A percentile compares a stretch with the other conserved stretches of the same genome.
phyloP scores from a whole-genome alignment of 805 yeast species.

The Saccharomycopsis sp. region DNA sequence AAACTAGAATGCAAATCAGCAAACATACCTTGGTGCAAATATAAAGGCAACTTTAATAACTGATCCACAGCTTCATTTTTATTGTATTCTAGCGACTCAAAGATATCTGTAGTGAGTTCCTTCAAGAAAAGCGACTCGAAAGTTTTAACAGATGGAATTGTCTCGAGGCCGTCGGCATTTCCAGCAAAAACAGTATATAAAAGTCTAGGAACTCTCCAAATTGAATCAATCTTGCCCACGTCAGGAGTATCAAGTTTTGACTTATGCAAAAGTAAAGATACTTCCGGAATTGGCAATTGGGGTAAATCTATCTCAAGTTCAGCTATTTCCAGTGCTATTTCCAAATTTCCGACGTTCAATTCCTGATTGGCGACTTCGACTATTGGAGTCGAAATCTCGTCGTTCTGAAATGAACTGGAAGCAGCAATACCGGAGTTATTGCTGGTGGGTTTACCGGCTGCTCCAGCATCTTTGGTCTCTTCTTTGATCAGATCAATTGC shows the following conservation, averaged over 20 bases:
- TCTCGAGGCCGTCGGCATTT: slow-evolving; percentile 44
- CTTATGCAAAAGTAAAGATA: slow-evolving; percentile 19
- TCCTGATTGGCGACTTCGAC: slow-evolving; percentile 33
- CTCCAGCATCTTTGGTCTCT: neutral
- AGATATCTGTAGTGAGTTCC: slow-evolving; percentile 68
- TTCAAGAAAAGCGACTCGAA: slow-evolving; percentile 58
- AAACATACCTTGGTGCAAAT: slow-evolving; percentile 60
- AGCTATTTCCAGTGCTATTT: slow-evolving; percentile 18
- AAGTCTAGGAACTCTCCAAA: slow-evolving; percentile 62
- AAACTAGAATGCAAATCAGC: slow-evolving; percentile 71
- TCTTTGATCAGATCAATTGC: neutral
- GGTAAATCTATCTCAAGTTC: slow-evolving; percentile 23
- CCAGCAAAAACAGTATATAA: slow-evolving; percentile 55
- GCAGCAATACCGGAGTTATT: neutral
- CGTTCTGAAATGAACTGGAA: slow-evolving; percentile 12
- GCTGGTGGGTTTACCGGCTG: neutral
- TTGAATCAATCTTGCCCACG: slow-evolving; percentile 50
- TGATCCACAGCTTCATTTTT: slow-evolving; percentile 83
- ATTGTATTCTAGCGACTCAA: slow-evolving; percentile 80
- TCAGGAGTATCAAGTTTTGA: slow-evolving; percentile 23
- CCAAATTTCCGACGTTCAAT: slow-evolving; percentile 28
- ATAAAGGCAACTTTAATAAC: slow-evolving; percentile 64
- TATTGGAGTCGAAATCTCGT: slow-evolving; percentile 21
- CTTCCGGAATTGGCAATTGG: slow-evolving; percentile 22
- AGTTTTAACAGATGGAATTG: slow-evolving; percentile 51